Evolutionary conservation across 768 basidiomycete species (phyloP).

Genomic region (Boletales sp.): DNA sequence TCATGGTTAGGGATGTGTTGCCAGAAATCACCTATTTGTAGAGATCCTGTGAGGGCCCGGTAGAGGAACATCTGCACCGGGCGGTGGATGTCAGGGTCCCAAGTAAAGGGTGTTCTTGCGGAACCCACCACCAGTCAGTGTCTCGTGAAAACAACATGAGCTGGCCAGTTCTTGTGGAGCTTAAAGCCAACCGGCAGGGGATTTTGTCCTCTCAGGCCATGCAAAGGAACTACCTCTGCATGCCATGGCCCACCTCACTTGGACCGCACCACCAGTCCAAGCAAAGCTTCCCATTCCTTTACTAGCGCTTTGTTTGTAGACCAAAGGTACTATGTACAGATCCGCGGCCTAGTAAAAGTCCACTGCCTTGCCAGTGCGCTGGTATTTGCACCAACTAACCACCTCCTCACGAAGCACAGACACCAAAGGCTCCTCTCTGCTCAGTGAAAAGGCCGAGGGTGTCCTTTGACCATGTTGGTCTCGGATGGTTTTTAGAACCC

Average conservation of each 20-base stretch:
- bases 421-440: too few species aligned
- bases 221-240: not conserved
- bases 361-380: not conserved
- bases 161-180: too few species aligned
- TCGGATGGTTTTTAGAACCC: conserved; percentile 5
- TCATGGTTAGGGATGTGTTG: not conserved
- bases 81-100: not conserved
- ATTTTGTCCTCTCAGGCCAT: conserved; percentile 5
- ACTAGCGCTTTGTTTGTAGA: conserved; percentile 4
- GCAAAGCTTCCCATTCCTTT: conserved; percentile 1
- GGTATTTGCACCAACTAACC: not conserved
- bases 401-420: not conserved
- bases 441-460: not conserved
- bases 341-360: conserved; percentile 1
- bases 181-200: conserved; percentile 1
- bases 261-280: not conserved
- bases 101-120: not conserved
- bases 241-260: too few species aligned
- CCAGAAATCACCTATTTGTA: not conserved
- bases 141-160: not conserved
- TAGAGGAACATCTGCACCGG: not conserved
- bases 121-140: not conserved
- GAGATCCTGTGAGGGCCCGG: too few species aligned
- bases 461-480: conserved; percentile 1
- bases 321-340: not conserved